Conservation (phyloP, 306 rosid species). For the Quercus rubra region DNA sequence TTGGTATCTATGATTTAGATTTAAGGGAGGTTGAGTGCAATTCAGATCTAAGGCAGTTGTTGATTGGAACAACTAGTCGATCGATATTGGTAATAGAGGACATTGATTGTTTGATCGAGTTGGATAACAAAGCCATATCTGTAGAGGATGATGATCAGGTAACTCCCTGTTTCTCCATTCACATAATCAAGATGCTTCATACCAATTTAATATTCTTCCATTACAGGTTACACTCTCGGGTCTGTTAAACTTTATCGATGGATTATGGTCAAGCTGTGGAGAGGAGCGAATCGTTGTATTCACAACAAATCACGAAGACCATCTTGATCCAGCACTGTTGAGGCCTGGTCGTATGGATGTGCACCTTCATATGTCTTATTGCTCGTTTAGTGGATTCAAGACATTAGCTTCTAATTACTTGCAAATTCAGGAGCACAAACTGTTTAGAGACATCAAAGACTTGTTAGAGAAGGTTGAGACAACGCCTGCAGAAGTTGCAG, state of each 20-base stretch:
- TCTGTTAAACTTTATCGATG: constrained; percentile 54
- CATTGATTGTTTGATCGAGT: constrained; percentile 50
- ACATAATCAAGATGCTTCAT: not conserved
- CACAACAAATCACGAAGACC: constrained; percentile 46
- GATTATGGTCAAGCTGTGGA: constrained; percentile 65
- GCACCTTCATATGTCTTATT: constrained; percentile 51
- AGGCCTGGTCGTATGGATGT: constrained; percentile 62
- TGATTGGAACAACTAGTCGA: constrained; percentile 43
- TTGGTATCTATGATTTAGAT: constrained; percentile 52
- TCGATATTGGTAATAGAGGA: constrained; percentile 59
- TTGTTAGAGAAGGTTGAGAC: constrained; percentile 29
- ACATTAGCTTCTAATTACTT: constrained; percentile 44
- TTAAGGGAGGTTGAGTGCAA: constrained; percentile 52
- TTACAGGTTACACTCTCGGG: constrained; percentile 49
- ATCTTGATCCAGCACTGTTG: constrained; percentile 48
- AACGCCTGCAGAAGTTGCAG: constrained; percentile 57
- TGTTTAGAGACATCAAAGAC: constrained; percentile 29
- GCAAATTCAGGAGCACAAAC: constrained; percentile 26
- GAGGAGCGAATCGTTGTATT: constrained; percentile 46
- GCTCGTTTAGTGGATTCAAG: constrained; percentile 46
- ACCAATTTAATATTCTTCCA: not conserved
- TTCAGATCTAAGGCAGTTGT: constrained; percentile 51
- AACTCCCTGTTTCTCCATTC: not conserved
- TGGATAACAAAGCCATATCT: not conserved
- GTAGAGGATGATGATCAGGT: constrained; percentile 39